Evolutionary conservation across 2,329 filamentous ascomycete genomes (phyloP), one percentile per base, ranked within the genome.

Genomic region (Aureobasidium sp.): DNA sequence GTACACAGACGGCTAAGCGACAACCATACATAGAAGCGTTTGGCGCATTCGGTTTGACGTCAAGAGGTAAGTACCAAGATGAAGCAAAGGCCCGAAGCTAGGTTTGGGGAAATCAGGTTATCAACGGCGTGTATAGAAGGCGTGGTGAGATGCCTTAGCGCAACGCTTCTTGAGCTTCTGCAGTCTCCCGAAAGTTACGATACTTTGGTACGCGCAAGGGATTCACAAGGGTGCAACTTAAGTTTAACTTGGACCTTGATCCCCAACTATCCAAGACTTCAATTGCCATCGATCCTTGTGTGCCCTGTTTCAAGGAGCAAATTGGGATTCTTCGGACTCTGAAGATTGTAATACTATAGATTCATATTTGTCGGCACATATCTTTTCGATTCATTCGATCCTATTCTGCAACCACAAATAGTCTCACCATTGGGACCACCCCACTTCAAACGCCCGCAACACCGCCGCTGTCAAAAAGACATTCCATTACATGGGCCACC

Each of bases 271-370:
- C 10, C 29, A 51, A 13, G 55, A 20, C 55, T 15, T 15, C 34
- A 20, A 37, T 37, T 37, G 12, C 34, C 12, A 48, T 59, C 55
- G 17, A 29, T 32, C 55, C 43, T 12, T 59, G 20, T n/a, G 20
- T 39, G 12, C 32, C 43, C 32, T 59, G 55, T 59, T 59, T 59
- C 55, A 59, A 59, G 55, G 43, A 59, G 55, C 55, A 59, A 48
- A 59, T 59, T 59, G 20, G 15, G 47, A 59, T 48, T 34, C 55
- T 39, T 39, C 43, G 26, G n/a, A 36, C 8, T n/a, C n/a, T 24
- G 8, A 29, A 46, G 43, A 32, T 43, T 48, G 20, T 48, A 8
- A 13, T 34, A 34, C 13, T 47, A 36, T 29, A 36, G 32, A 32
- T 59, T 32, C n/a, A 15, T n/a, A 10, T 37, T 34, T 9, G 34